phyloP scores from a whole-genome alignment of 129 eudicot genomes.

The Tagetes patula region DNA sequence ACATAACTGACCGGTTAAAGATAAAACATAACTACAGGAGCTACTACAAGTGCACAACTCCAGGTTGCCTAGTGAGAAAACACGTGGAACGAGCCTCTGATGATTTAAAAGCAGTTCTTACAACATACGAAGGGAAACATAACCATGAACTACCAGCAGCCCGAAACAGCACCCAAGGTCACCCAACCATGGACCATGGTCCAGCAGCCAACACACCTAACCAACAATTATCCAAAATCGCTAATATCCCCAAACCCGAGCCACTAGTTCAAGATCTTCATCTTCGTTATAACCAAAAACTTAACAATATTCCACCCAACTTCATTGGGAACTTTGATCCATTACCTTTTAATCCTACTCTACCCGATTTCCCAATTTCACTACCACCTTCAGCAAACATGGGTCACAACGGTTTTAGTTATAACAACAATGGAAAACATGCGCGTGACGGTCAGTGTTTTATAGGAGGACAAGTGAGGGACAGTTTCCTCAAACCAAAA shows the following conservation, averaged over 20 bases:
- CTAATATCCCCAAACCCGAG: conserved; percentile 39
- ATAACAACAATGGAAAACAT: conserved; percentile 24
- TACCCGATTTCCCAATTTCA: conserved; percentile 45
- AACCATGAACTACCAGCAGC: conserved; percentile 66
- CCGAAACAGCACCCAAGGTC: conserved; percentile 41
- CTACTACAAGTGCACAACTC: conserved; percentile 72
- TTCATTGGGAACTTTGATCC: conserved; percentile 41
- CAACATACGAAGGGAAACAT: conserved; percentile 77
- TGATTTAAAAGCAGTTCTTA: conserved; percentile 56
- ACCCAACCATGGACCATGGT: conserved; percentile 34
- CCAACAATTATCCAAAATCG: conserved; percentile 30
- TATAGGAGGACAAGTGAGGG: conserved; percentile 37
- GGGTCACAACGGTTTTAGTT: conserved; percentile 34
- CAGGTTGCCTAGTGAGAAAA: conserved; percentile 68
- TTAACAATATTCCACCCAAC: conserved; percentile 31
- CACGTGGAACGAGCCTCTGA: conserved; percentile 77
- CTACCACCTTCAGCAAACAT: conserved; percentile 38
- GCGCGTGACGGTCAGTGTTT: conserved; percentile 27
- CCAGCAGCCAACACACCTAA: conserved; percentile 28
- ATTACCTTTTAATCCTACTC: conserved; percentile 37
- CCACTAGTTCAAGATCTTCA: conserved; percentile 47
- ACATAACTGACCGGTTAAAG: not conserved
- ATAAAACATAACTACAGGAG: conserved; percentile 48
- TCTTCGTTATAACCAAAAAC: conserved; percentile 38
- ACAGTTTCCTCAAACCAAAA: conserved; percentile 43